A percentile compares a stretch with the other conserved stretches of the same genome.
Evolutionary conservation across 108 stramenopile genomes (phyloP).

Genomic region (Pseudonitzschia pungens): DNA sequence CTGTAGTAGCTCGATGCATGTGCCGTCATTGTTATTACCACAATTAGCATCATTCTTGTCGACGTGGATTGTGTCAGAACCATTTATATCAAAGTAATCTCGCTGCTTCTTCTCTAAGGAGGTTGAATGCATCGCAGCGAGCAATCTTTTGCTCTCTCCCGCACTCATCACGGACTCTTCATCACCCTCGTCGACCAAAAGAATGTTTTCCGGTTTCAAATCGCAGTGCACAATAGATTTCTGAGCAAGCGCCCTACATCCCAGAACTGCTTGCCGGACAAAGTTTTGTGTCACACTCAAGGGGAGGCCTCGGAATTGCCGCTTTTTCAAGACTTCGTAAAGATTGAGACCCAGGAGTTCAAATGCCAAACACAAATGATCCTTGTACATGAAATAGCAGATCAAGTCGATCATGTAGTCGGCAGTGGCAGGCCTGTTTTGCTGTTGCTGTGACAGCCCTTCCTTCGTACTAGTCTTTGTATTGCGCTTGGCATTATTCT

Average conservation of each 20-base stretch:
- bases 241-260: slow-evolving; percentile 62
- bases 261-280: slow-evolving; percentile 69
- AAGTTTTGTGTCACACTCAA: slow-evolving; percentile 72
- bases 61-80: too few species aligned
- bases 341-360: slow-evolving; percentile 91
- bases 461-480: slow-evolving; percentile 1
- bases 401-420: slow-evolving; percentile 82
- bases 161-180: slow-evolving; percentile 40
- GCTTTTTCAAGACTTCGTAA: slow-evolving; percentile 91
- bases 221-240: slow-evolving; percentile 94
- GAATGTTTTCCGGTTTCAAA: slow-evolving; percentile 98
- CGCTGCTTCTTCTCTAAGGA: neutral
- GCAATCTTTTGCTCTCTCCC: slow-evolving; percentile 25
- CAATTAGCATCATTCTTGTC: neutral
- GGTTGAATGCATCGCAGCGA: neutral
- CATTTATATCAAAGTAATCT: neutral
- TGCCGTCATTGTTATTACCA: neutral
- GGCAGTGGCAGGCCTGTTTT: neutral
- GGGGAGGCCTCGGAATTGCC: slow-evolving; percentile 93
- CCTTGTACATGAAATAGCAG: slow-evolving; percentile 86
- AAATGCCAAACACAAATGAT: slow-evolving; percentile 94
- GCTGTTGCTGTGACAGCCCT: slow-evolving; percentile 2
- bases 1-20: neutral
- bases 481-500: neutral
- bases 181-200: slow-evolving; percentile 68